Base-by-base conservation (phyloP, 306 rosid species). In the Malus asiatica region DNA sequence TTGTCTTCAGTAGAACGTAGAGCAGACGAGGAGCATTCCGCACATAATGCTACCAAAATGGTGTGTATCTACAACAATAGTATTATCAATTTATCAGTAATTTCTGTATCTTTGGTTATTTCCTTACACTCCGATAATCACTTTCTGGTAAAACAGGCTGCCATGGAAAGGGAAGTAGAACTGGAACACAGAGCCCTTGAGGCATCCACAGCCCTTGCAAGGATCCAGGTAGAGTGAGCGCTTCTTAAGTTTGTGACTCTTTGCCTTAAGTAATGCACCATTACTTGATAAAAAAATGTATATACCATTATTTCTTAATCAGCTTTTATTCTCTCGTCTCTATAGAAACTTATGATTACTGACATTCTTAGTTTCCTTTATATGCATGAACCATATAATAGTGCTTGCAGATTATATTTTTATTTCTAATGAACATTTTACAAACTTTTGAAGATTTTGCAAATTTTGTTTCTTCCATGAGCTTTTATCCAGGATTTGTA, bases 81-180 rank as follows among this genome's bases (percentile, higher is more conserved):
- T 66, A 60, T 69, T 66, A 44, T 57, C 77, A 32, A 30, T 75
- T 69, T 66, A 44, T 57, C 77, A 23, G 33, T 75, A 52, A 5
- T 33, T 22, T 71, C 46, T 74, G 35, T 52, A 32, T 40, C 51
- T 68, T 70, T 63, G 61, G 61, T 79, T 82, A 42, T 64, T 53
- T 79, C 73, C 77, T 44, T 67, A 46, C 70, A 81, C 60, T 70
- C 33, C 71, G 61, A 30, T 77, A 74, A 76, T 73, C 62, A 64
- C 60, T 83, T 66, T 78, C 71, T 84, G 78, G 64, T 79, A 61
- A 74, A 76, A 83, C 88, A 95, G 99, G 97, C 97, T 79, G 83
- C 90, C 38, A 95, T 95, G 99, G 97, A 86, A 86, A 95, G 99
- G 83, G 97, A 95, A 87, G 97, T 95, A 64, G 97, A 95, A 67